phyloP scores from a whole-genome alignment of 768 basidiomycete species.

The Jaapia argillacea region DNA sequence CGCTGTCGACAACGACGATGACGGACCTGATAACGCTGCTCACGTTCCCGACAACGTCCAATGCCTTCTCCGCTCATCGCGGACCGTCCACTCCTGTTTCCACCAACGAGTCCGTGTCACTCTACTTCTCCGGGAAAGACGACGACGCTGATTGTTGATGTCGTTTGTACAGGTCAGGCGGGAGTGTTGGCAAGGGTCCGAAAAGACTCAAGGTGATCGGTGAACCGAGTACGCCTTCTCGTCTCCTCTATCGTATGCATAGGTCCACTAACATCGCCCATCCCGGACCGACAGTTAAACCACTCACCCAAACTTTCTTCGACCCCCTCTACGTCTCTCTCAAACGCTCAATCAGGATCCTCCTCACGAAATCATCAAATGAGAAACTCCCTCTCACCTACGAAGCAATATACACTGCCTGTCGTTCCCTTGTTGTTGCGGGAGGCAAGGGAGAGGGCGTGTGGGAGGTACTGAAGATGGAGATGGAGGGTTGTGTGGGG shows the following conservation, averaged over 20 bases:
- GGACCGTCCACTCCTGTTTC: slow-evolving; percentile 27
- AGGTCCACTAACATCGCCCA: background rate
- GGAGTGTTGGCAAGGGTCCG: slow-evolving; percentile 13
- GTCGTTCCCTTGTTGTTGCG: slow-evolving; percentile 44
- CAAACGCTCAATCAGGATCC: slow-evolving; percentile 24
- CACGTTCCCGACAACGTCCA: slow-evolving; percentile 39
- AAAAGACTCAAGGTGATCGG: slow-evolving; percentile 33
- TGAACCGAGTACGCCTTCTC: background rate
- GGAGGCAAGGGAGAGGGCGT: slow-evolving; percentile 45
- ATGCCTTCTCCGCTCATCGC: slow-evolving; percentile 43
- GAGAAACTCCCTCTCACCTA: slow-evolving; percentile 36
- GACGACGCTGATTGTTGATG: slow-evolving; percentile 56
- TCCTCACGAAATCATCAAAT: slow-evolving; percentile 20
- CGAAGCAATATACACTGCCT: slow-evolving; percentile 46
- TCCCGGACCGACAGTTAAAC: slow-evolving; percentile 8
- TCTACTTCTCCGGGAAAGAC: slow-evolving; percentile 62
- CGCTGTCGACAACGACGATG: no score
- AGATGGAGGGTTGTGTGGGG: slow-evolving; percentile 46
- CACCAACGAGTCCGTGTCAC: slow-evolving; percentile 40
- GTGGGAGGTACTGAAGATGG: slow-evolving; percentile 45
- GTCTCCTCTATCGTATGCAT: background rate
- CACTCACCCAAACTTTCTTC: slow-evolving; percentile 1
- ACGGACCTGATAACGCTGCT: slow-evolving; percentile 20
- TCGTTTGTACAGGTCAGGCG: slow-evolving; percentile 40
- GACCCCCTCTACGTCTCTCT: slow-evolving; percentile 21